A percentile compares a stretch with the other conserved stretches of the same genome.
phyloP scores from a whole-genome alignment of 371 early-diverging fungal species.

The Umbelopsis sp. region DNA sequence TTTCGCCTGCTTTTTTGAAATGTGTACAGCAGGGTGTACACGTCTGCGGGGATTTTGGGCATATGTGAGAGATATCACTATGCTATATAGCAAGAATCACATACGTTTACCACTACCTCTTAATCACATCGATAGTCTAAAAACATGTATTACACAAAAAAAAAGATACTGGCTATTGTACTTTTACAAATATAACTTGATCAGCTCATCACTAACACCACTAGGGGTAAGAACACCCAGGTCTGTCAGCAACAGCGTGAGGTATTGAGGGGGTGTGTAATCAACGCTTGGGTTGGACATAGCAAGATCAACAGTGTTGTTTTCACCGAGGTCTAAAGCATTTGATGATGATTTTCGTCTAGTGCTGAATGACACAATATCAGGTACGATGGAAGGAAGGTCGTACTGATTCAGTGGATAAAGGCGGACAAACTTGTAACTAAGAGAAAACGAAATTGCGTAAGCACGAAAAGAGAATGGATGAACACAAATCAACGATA shows the following conservation, averaged over 20 bases:
- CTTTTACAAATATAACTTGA: constrained; percentile 77
- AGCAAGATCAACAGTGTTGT: constrained; percentile 47
- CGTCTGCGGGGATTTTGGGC: too few relatives aligned
- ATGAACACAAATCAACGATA: not conserved
- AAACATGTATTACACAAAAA: not conserved
- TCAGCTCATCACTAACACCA: constrained; percentile 90
- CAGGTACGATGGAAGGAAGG: constrained; percentile 72
- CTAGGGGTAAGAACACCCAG: constrained; percentile 93
- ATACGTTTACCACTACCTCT: too few relatives aligned
- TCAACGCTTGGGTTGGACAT: constrained; percentile 84
- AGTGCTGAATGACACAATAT: constrained; percentile 64
- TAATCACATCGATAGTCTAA: not conserved
- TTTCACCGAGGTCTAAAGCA: constrained; percentile 23
- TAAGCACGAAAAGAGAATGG: not conserved
- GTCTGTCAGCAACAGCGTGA: constrained; percentile 91
- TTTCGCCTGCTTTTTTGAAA: too few relatives aligned
- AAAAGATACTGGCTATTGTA: not conserved
- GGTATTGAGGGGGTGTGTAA: constrained; percentile 94
- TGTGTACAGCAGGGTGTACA: too few relatives aligned
- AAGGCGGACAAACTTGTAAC: constrained; percentile 95
- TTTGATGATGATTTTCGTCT: constrained; percentile 41
- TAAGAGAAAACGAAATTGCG: constrained; percentile 29
- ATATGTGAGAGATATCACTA: too few relatives aligned
- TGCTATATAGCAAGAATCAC: too few relatives aligned
- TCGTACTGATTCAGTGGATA: constrained; percentile 88